Evolutionary conservation across 2,329 filamentous ascomycete genomes (phyloP).

Genomic region (Mycosphaerelloides madeirae): DNA sequence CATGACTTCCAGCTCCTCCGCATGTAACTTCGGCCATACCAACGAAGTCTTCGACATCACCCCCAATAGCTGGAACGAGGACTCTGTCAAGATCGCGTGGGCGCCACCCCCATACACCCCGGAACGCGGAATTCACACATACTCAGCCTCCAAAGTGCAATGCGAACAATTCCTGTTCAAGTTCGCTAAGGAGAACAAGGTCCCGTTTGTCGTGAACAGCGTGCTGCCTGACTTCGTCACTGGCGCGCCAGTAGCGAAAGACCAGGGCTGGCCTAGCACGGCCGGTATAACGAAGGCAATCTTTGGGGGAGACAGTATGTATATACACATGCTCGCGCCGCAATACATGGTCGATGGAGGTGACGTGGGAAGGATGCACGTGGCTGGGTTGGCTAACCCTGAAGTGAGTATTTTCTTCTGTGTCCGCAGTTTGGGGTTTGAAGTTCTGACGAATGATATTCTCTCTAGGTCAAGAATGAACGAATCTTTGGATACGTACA

Average conservation of each 20-base stretch:
- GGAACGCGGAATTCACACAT: constrained; percentile 29
- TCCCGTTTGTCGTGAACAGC: constrained; percentile 40
- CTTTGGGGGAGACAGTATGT: constrained; percentile 5
- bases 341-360: constrained; percentile 41
- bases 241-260: constrained; percentile 5
- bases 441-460: too few species aligned
- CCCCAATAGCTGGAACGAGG: constrained; percentile 36
- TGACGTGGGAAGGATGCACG: constrained; percentile 47
- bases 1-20: background rate
- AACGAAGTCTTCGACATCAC: constrained; percentile 31
- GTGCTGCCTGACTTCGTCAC: constrained; percentile 17
- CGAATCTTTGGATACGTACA: too few species aligned
- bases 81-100: constrained; percentile 31
- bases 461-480: too few species aligned
- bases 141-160: constrained; percentile 42
- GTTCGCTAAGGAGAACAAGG: constrained; percentile 39
- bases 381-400: constrained; percentile 37
- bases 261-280: constrained; percentile 7
- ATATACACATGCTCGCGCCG: constrained; percentile 4
- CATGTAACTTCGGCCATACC: constrained; percentile 16
- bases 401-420: too few species aligned
- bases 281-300: constrained; percentile 4
- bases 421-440: too few species aligned
- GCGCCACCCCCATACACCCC: constrained; percentile 26
- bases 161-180: constrained; percentile 43